Evolutionary conservation across 1,284 basidiomycete genomes (phyloP), one percentile per base, ranked within the genome.

Genomic region (Exobasidium rhododendri): DNA sequence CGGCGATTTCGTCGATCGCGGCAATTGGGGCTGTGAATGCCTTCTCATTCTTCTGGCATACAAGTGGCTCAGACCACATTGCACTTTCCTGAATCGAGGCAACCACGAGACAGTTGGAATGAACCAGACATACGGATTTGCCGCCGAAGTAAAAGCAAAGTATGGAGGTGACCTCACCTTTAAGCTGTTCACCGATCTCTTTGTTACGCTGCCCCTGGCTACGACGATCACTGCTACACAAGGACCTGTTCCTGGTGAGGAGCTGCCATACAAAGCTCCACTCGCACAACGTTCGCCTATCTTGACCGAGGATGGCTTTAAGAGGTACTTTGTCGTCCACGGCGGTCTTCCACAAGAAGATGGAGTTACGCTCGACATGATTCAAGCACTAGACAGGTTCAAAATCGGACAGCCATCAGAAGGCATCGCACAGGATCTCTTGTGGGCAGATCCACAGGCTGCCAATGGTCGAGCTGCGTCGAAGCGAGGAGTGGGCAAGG

Each of bases 1-100:
- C 61, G 77, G 77, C 54, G 67, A 70, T 64, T 70, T 71, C 67
- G 96, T 98, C 45, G 96, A 99, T 81, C 88, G 96, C 64, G 96
- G 94, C 14, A 93, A 90, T 32, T 97, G 94, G 94, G 92, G 91
- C 10, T 89, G 97, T 63, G 96, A 99, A 82, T 94, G 97, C 61
- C 93, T 94, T 59, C 82, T 98, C 64, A 90, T 90, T 7, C 88
- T 94, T 1, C 91, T 98, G 77, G 92, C 94, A 4, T 97, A 90
- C 83, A 98, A 98, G 84, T 98, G 94, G 72, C 69, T 78, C 53
- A 77, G 74, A 64, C 76, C 77, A 32, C 62, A 69, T 50, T 74
- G 70, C n/a, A 74, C 71, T 2, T 67, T 78, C 29, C 62, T 79
- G 56, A 78, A 78, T 66, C 97, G 94, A 64, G 96, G 94, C 26